A percentile compares a stretch with the other conserved stretches of the same genome.
Evolutionary conservation across 345 rosid genomes (phyloP).

Genomic region (Eucalyptus urophylla): DNA sequence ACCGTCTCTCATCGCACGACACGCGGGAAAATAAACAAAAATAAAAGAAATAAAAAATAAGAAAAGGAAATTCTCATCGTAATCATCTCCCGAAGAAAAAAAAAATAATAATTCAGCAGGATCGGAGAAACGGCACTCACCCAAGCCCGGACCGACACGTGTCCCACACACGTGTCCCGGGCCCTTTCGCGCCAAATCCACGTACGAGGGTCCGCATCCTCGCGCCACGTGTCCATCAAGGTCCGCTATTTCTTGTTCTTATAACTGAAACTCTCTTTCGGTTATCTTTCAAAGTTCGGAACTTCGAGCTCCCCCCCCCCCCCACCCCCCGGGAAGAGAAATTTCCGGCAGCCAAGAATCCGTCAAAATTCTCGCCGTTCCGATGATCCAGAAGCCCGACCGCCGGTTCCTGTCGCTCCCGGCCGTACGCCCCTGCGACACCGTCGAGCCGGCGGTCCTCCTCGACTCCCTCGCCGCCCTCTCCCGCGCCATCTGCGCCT

Average conservation of each 20-base stretch:
- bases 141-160: slow-evolving; percentile 11
- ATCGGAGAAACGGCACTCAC: slow-evolving; percentile 8
- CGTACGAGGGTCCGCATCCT: not conserved
- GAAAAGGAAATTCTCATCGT: not conserved
- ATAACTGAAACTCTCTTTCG: not conserved
- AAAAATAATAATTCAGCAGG: not conserved
- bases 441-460: slow-evolving; percentile 38
- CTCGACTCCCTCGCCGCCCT: slow-evolving; percentile 38
- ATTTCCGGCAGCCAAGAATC: not conserved
- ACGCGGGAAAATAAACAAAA: not conserved
- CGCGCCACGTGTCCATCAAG: slow-evolving; percentile 21
- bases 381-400: slow-evolving; percentile 21
- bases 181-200: not conserved
- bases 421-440: slow-evolving; percentile 65
- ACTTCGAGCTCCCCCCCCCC: not conserved
- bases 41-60: not conserved
- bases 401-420: slow-evolving; percentile 68
- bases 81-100: not conserved
- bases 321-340: not conserved
- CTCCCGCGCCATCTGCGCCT: slow-evolving; percentile 23
- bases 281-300: not conserved
- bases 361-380: not conserved
- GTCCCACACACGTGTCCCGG: slow-evolving; percentile 5
- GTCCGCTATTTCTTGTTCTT: not conserved
- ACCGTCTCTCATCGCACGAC: not conserved